Base-by-base conservation (phyloP, 2,329 filamentous ascomycete genomes). In the Phyllosticta citrichinensis region DNA sequence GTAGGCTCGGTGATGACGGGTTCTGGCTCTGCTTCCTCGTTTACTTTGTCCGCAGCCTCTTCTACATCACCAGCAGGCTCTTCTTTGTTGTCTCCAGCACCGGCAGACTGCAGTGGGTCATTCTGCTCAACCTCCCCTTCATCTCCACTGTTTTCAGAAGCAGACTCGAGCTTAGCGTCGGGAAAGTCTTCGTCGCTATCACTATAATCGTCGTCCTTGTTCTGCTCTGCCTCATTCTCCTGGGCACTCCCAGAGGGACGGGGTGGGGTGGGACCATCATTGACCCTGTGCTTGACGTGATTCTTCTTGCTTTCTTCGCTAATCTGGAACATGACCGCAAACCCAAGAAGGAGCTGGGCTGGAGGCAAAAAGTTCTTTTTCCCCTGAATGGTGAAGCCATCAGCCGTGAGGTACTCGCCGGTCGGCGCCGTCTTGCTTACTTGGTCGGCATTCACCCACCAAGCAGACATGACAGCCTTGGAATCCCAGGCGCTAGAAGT, bases 401-500 rank as follows among this genome's bases (percentile, higher is more conserved):
- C 94, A 0, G 83, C 80, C 0, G 86, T 83, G 6, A 99, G 75
- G 67, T 89, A 93, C 66, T 95, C 92, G 24, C 93, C 93, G 0
- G 83, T 85, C 0, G 86, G 81, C 0, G 88, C 87, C 35, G 85
- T 89, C 75, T 97, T 97, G 10, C 89, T 91, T 0, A 99, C 90
- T 72, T 97, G 92, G 59, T 93, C 87, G 1, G 89, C 87, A 64
- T 87, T 86, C 0, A 95, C 93, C 94, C 94, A 99, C 87, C 90
- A 99, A 9, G 93, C 92, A 19, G 89, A 87, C 89, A 97, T 96
- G 17, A 91, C 85, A 9, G 93, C 93, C 73, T 99, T 99, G 1
- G 89, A 93, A 63, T 97, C 94, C 94, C 94, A 99, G 0, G 93
- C 94, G 61, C 81, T 87, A 1, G 91, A 97, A 9, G 89, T 88